phyloP scores from a whole-genome alignment of 2,329 filamentous ascomycete genomes.

The Talaromyces rugulosus region DNA sequence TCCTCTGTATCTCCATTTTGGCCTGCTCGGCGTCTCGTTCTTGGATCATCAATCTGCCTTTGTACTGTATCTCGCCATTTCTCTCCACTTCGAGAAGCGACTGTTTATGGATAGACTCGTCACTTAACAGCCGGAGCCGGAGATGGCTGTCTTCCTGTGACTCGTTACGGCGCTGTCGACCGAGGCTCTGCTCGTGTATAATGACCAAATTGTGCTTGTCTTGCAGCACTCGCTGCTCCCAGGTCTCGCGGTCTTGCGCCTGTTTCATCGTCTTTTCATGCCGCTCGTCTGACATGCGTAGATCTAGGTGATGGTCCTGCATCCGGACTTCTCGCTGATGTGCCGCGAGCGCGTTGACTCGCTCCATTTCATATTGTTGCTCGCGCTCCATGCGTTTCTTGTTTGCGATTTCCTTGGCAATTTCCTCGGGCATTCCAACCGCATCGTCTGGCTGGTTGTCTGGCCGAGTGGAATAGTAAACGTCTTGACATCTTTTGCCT shows the following conservation, averaged over 20 bases:
- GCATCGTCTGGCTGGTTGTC: conserved; percentile 2
- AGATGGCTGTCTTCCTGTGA: conserved; percentile 2
- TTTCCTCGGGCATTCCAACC: conserved; percentile 1
- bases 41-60: not conserved
- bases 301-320: conserved; percentile 1
- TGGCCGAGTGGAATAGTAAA: not conserved
- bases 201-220: not conserved
- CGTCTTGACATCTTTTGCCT: conserved; percentile 1
- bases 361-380: not conserved
- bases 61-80: not conserved
- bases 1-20: not conserved
- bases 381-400: not conserved
- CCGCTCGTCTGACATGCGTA: conserved; percentile 2
- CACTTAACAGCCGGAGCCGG: not conserved
- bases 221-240: not conserved
- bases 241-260: not conserved
- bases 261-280: conserved; percentile 1
- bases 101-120: conserved; percentile 1
- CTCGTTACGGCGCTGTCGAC: not conserved
- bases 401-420: not conserved
- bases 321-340: conserved; percentile 2
- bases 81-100: not conserved
- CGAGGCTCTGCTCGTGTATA: not conserved
- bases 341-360: not conserved
- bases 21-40: conserved; percentile 2